These are phyloP conservation scores for Castanospermum australe DNA, from an alignment of 306 rosid genomes.

Conservation along the genomic window DNA sequence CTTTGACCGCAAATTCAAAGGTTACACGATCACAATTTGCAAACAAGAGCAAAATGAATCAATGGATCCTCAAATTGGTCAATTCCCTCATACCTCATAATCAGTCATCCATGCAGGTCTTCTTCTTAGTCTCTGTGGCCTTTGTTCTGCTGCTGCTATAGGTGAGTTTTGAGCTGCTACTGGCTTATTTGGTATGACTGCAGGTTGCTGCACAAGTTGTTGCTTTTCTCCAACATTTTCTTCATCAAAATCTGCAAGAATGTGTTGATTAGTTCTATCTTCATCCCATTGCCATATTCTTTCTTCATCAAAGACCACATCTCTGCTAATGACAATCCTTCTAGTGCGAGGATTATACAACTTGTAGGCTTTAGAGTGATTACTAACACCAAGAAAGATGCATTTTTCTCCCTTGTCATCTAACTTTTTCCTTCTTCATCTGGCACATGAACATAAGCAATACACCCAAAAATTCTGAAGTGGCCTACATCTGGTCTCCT, in stretches of 20 bases:
- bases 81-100: neutral
- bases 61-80: neutral
- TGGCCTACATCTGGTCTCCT: no score
- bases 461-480: no score
- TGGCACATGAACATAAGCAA: no score
- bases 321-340: neutral
- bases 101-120: neutral
- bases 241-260: neutral
- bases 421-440: no score
- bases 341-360: no score
- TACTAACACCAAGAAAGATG: no score
- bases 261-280: neutral
- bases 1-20: no score
- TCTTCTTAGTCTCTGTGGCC: neutral
- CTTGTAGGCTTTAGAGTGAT: no score
- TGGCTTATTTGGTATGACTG: neutral
- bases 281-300: neutral
- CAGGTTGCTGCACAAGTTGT: neutral
- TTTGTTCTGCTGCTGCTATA: neutral
- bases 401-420: no score
- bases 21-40: neutral
- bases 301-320: neutral
- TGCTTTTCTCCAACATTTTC: neutral
- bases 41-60: neutral
- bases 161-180: neutral